Conservation (phyloP, 352 stramenopile species). For the Phytopythium montanum region DNA sequence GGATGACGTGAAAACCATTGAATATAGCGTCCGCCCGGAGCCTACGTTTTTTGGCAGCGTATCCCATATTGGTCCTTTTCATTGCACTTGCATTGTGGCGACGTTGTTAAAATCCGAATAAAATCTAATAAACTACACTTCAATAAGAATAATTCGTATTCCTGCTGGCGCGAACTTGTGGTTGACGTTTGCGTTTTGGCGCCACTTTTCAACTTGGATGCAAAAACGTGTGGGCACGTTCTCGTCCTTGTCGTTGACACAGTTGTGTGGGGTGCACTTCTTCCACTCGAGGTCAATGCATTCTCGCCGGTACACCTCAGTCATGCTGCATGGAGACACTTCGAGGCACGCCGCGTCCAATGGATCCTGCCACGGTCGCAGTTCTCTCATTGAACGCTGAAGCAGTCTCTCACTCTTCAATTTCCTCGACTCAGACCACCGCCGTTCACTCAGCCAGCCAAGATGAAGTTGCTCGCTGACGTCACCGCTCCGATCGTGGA, state of each 20-base stretch:
- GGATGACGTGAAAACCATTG: too few species aligned
- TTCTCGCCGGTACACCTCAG: background rate
- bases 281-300: background rate
- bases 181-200: background rate
- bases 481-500: conserved; percentile 17
- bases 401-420: background rate
- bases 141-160: too few species aligned
- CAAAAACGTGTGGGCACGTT: background rate
- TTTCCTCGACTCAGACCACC: background rate
- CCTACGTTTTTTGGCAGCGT: too few species aligned
- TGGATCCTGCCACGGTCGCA: background rate
- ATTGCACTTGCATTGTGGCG: too few species aligned
- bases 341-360: background rate
- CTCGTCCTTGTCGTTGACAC: background rate
- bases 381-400: background rate
- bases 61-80: too few species aligned
- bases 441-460: background rate
- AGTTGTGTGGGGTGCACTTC: background rate
- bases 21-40: too few species aligned
- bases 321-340: background rate
- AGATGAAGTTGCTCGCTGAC: conserved; percentile 9
- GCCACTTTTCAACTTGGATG: background rate
- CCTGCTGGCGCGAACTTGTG: background rate
- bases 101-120: too few species aligned
- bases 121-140: too few species aligned